Evolutionary conservation across 345 rosid species (phyloP), one percentile per base, ranked within the genome.

Genomic region (Camelina neglecta): DNA sequence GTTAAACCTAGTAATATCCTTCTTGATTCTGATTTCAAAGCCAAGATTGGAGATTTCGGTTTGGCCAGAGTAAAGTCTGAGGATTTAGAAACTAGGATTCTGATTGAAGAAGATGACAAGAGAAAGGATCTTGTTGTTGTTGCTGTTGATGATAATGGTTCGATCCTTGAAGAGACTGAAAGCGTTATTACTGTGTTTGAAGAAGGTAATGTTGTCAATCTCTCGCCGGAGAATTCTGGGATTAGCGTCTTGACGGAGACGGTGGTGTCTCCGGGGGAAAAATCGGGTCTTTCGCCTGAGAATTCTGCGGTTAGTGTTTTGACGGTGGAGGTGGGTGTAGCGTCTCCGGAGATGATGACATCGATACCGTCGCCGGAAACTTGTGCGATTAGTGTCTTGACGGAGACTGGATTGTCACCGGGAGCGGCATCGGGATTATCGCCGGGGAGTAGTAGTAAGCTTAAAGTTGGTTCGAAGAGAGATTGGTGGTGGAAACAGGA

Each of bases 401-500:
- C 73, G 83, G 51, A 39, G 9, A 23, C 49, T 8, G 65, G 48
- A 20, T 23, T 38, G 9, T 77, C 81, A 20, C 73, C 78, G 6
- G 81, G 65, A 62, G 76, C 39, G 10, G 36, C 42, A 15, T 45
- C 80, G 33, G 75, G 48, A 2, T 53, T 83, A 51, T 85, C 87
- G 0, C 86, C 86, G 57, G 87, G 74, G 66, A 82, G 90, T 57
- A 75, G 31, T 45, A 68, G 31, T 45, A 68, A 68, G 70, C 55
- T 71, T 26, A 85, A 80, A 57, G 82, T 77, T 11, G 77, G 83
- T 45, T 85, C 92, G 3, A 86, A 79, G 79, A 81, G 89, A 65
- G 87, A 86, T 73, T 85, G 92, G 92, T 88, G 90, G 92, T 86
- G 89, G 93, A 90, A 90, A 75, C 93, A 90, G 77, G 91, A 88